phyloP scores from a whole-genome alignment of 2,329 filamentous ascomycete genomes.

The Nothophaeocryptopus gaeumannii region DNA sequence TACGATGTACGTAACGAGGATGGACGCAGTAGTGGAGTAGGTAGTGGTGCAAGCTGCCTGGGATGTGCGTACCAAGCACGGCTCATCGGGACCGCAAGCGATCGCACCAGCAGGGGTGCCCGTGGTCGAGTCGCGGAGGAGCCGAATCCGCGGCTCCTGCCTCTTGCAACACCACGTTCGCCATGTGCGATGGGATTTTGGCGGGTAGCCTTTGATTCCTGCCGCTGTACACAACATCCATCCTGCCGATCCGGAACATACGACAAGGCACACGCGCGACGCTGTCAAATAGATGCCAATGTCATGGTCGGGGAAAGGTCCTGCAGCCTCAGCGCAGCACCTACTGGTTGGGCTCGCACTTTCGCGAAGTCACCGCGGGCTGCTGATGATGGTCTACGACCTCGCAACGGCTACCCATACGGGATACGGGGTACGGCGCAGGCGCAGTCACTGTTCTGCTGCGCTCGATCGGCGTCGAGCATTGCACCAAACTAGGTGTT shows the following conservation, averaged over 20 bases:
- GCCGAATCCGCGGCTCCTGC: too few relatives aligned
- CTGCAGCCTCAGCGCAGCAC: too few relatives aligned
- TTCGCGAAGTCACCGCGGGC: not conserved
- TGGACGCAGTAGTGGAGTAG: too few relatives aligned
- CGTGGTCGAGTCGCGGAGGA: too few relatives aligned
- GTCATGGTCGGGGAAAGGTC: not conserved
- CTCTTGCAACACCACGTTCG: too few relatives aligned
- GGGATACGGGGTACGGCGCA: not conserved
- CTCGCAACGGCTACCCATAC: constrained; percentile 8
- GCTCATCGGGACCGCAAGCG: too few relatives aligned
- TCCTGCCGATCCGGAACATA: constrained; percentile 13
- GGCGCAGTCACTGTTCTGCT: too few relatives aligned
- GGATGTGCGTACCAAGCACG: not conserved
- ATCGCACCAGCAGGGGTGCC: too few relatives aligned
- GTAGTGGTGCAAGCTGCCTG: constrained; percentile 3
- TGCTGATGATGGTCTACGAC: constrained; percentile 4
- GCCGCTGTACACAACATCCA: constrained; percentile 15
- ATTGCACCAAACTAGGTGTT: too few relatives aligned
- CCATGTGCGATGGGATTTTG: too few relatives aligned
- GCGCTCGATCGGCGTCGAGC: too few relatives aligned
- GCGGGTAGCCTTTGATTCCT: constrained; percentile 6
- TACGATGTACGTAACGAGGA: too few relatives aligned
- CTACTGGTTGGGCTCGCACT: constrained; percentile 1
- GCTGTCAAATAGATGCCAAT: not conserved
- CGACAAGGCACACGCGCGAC: not conserved